A percentile compares a stretch with the other conserved stretches of the same genome.
phyloP scores from a whole-genome alignment of 2,329 filamentous ascomycete species.

The Clarireedia paspali region DNA sequence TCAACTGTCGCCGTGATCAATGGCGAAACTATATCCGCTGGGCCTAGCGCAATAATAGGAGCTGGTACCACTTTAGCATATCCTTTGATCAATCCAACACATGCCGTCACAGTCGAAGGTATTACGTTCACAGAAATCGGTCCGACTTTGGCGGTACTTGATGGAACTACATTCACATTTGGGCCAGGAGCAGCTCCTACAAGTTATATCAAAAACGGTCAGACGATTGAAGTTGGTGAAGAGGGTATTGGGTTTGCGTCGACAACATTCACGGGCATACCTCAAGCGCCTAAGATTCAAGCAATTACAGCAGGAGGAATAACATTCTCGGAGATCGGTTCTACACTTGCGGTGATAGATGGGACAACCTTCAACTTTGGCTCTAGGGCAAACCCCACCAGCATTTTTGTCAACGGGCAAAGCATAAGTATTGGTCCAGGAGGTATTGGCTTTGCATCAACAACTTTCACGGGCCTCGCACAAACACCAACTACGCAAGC shows the following conservation, averaged over 20 bases:
- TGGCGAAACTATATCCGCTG: slow-evolving; percentile 44
- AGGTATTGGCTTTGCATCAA: slow-evolving; percentile 23
- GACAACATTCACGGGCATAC: slow-evolving; percentile 13
- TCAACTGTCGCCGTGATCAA: slow-evolving; percentile 39
- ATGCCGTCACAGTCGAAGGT: slow-evolving; percentile 19
- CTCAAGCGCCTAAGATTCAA: slow-evolving; percentile 17
- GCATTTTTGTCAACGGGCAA: slow-evolving; percentile 16
- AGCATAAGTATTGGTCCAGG: slow-evolving; percentile 24
- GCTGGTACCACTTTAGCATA: slow-evolving; percentile 16
- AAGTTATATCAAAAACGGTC: slow-evolving; percentile 40
- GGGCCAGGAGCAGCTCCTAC: slow-evolving; percentile 36
- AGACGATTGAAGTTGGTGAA: slow-evolving; percentile 45
- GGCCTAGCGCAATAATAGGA: slow-evolving; percentile 37
- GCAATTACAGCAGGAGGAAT: slow-evolving; percentile 21
- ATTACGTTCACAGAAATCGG: slow-evolving; percentile 25
- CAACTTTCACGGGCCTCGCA: slow-evolving; percentile 16
- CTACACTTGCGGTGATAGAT: slow-evolving; percentile 18
- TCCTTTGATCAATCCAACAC: slow-evolving; percentile 19
- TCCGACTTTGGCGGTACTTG: slow-evolving; percentile 36
- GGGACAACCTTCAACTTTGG: slow-evolving; percentile 22
- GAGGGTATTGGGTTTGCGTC: slow-evolving; percentile 33
- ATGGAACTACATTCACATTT: slow-evolving; percentile 43
- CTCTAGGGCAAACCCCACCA: slow-evolving; percentile 14
- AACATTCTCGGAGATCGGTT: slow-evolving; percentile 21
- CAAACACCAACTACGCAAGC: neutral